A percentile compares a stretch with the other conserved stretches of the same genome.
Conservation (phyloP, 768 basidiomycete species). For the Mycena maculata region DNA sequence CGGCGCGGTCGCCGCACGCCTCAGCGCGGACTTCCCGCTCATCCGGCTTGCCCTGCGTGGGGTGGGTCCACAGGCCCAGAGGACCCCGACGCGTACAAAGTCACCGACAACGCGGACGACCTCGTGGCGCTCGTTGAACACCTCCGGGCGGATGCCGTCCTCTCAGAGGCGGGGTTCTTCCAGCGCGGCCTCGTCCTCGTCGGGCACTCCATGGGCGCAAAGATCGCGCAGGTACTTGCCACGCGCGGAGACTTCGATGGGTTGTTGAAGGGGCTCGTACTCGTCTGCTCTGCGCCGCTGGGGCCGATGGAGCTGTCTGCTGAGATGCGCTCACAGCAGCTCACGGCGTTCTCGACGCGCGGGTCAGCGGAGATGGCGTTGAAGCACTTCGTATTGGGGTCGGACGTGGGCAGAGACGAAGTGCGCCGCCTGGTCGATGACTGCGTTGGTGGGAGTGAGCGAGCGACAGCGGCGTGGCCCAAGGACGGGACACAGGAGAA, state of each 20-base stretch:
- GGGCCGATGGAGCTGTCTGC: constrained; percentile 16
- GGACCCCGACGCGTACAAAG: constrained; percentile 7
- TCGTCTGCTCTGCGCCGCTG: constrained; percentile 22
- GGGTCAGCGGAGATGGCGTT: constrained; percentile 17
- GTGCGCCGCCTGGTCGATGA: constrained; percentile 15
- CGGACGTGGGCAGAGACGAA: constrained; percentile 17
- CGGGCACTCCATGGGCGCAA: constrained; percentile 31
- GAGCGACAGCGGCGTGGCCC: constrained; percentile 18
- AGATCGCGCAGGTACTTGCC: constrained; percentile 28
- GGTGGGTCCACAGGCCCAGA: constrained; percentile 15
- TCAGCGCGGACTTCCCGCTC: constrained; percentile 18
- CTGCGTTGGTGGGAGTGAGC: constrained; percentile 4
- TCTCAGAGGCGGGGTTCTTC: constrained; percentile 14
- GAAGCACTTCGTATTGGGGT: constrained; percentile 11
- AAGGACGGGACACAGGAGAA: constrained; percentile 15
- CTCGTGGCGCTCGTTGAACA: constrained; percentile 17
- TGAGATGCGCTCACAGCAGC: constrained; percentile 16
- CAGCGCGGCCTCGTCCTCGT: constrained; percentile 18
- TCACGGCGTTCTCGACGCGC: constrained; percentile 5
- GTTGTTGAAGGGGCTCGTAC: constrained; percentile 20
- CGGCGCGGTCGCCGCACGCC: not conserved
- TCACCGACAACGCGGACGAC: constrained; percentile 22
- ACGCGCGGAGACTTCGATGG: constrained; percentile 13
- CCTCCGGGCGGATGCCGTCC: not conserved
- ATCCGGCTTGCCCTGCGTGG: constrained; percentile 14